Base-by-base conservation (phyloP, 1,139 yeast genomes). In the Hyphopichia buzzinii region DNA sequence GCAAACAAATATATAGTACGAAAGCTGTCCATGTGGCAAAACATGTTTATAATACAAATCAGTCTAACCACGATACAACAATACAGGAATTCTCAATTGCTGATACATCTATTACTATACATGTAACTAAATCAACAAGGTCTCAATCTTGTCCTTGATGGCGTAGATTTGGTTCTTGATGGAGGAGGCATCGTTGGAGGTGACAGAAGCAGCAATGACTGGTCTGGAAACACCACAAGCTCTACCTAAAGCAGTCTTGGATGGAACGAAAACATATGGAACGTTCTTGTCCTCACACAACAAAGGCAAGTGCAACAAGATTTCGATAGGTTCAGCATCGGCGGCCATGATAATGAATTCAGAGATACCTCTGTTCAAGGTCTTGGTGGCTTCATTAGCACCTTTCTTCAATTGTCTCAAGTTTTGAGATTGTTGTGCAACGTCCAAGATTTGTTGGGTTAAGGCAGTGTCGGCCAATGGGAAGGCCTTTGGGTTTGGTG, bases 201-300 rank as follows among this genome's bases (percentile, higher is more conserved):
- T 94, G 63, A 94, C 95, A 47, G 96, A 86, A 49, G 97, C 97
- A 62, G 98, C 95, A 64, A 92, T 90, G 43, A 94, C 98, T 50
- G 98, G 97, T 79, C 99, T 86, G 43, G 97, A 88, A 52, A 94
- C 98, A 74, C 98, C 99, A 77, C 98, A 92, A 57, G 98, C 97
- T 77, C 98, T 88, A 66, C 99, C 98, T 57, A 94, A 79, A 49
- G 98, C 98, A 57, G 95, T 84, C 79, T 92, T 92, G 55, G 97
- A 89, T 50, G 98, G 97, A 50, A 94, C 97, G 56, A 92, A 92
- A 48, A 92, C 97, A 77, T 92, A 92, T 47, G 98, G 97, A 53
- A 92, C 98, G 76, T 94, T 92, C 80, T 92, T 92, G 74, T 92
- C 99, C 74, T 92, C 98, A 72, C 99, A 92, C 59, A 94, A 78